Conservation (phyloP, 768 basidiomycete species). For the Jaapia argillacea region DNA sequence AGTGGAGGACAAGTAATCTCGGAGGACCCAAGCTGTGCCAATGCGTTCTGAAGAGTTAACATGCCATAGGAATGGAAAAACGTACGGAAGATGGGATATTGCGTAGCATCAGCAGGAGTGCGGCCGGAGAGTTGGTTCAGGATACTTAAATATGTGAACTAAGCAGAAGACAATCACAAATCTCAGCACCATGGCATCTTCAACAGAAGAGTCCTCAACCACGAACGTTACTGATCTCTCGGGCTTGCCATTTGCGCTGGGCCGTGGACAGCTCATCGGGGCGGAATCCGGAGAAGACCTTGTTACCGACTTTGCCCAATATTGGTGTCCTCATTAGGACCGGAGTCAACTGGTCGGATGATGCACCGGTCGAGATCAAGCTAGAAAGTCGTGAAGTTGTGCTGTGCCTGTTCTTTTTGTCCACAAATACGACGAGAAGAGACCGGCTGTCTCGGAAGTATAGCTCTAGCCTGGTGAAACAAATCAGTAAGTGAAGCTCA, state of each 20-base stretch:
- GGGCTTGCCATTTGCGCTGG: conserved; percentile 76
- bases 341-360: conserved; percentile 28
- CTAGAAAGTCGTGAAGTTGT: conserved; percentile 42
- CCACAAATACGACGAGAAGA: conserved; percentile 72
- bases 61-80: conserved; percentile 1
- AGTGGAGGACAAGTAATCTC: conserved; percentile 68
- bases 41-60: background rate
- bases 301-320: conserved; percentile 42
- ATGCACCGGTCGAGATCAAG: conserved; percentile 25
- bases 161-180: conserved; percentile 1
- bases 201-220: conserved; percentile 1
- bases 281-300: conserved; percentile 37
- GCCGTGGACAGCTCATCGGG: conserved; percentile 59
- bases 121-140: conserved; percentile 89
- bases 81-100: conserved; percentile 87
- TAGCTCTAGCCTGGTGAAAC: conserved; percentile 58
- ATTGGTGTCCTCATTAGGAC: conserved; percentile 45
- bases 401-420: conserved; percentile 52
- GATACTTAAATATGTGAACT: conserved; percentile 87
- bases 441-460: conserved; percentile 92
- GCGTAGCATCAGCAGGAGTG: conserved; percentile 90
- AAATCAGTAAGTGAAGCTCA: background rate
- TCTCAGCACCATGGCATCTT: background rate
- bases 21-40: conserved; percentile 72
- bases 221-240: conserved; percentile 86